Conservation (phyloP, 1,139 yeast species). For the Debaryomyces singareniensis region DNA sequence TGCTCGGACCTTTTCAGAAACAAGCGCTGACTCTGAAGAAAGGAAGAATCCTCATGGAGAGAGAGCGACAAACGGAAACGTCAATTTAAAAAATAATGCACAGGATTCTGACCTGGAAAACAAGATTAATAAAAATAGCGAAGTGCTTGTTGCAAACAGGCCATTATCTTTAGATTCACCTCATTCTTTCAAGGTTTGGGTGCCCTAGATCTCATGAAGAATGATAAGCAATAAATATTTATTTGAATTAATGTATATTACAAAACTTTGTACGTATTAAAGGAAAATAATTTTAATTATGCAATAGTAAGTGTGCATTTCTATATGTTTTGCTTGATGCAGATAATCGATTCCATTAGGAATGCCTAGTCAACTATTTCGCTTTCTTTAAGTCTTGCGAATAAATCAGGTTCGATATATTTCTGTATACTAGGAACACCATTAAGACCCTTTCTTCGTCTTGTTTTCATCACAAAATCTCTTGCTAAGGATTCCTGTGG, state of each 20-base stretch:
- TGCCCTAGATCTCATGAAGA: constrained; percentile 25
- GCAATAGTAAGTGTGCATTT: not conserved
- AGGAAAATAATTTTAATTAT: not conserved
- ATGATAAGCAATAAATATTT: constrained; percentile 1
- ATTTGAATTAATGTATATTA: constrained; percentile 1
- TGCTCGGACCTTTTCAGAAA: constrained; percentile 23
- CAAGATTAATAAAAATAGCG: constrained; percentile 14
- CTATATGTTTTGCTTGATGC: not conserved
- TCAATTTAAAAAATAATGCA: constrained; percentile 3
- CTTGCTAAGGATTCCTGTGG: constrained; percentile 66
- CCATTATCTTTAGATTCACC: constrained; percentile 82
- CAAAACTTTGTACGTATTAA: not conserved
- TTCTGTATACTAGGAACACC: constrained; percentile 72
- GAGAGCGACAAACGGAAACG: constrained; percentile 5
- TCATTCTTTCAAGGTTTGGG: constrained; percentile 85
- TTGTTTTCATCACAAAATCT: constrained; percentile 83
- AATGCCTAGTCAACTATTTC: constrained; percentile 17
- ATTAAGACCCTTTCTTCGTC: constrained; percentile 78
- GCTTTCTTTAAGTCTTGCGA: constrained; percentile 44
- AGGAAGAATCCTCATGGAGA: constrained; percentile 4
- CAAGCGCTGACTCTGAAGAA: constrained; percentile 7
- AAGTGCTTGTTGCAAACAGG: constrained; percentile 36
- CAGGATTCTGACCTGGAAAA: constrained; percentile 10
- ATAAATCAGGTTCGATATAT: constrained; percentile 60
- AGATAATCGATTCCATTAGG: not conserved